Conservation (phyloP, 192 early-diverging fungal species). For the Gigaspora rosea region DNA sequence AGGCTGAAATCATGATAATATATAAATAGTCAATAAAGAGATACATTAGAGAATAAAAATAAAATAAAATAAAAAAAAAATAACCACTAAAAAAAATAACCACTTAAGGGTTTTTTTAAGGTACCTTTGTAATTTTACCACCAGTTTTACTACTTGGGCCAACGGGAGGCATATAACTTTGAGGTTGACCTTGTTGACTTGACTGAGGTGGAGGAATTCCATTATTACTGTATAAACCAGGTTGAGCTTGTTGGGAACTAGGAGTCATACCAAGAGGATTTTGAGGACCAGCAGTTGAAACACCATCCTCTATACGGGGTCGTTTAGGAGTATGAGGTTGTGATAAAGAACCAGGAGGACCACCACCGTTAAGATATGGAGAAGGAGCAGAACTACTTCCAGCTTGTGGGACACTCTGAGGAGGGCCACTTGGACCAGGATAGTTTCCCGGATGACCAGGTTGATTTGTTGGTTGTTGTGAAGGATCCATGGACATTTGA, state of each 20-base stretch:
- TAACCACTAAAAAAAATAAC: background rate
- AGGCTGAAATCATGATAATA: no score
- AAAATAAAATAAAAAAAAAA: no score
- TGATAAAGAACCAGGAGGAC: constrained; percentile 34
- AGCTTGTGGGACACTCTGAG: constrained; percentile 38
- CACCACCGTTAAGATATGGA: constrained; percentile 47
- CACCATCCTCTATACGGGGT: constrained; percentile 39
- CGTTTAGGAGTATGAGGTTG: constrained; percentile 45
- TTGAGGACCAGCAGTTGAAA: constrained; percentile 39
- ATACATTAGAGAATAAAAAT: no score
- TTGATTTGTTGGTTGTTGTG: constrained; percentile 41
- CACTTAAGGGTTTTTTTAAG: background rate
- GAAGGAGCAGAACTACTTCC: constrained; percentile 44
- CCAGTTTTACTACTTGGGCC: constrained; percentile 17
- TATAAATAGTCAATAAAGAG: no score
- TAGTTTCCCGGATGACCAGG: constrained; percentile 35
- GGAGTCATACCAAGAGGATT: constrained; percentile 49
- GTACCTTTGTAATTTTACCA: constrained; percentile 31
- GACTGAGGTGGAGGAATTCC: constrained; percentile 36
- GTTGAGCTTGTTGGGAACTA: constrained; percentile 48
- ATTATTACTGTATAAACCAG: constrained; percentile 46
- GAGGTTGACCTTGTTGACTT: constrained; percentile 23
- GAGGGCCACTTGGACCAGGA: constrained; percentile 41
- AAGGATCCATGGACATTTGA: constrained; percentile 52
- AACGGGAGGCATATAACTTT: constrained; percentile 1